These are phyloP conservation scores for Debaryomyces robertsiae DNA, from an alignment of 1,139 yeast genomes.

Conservation along the genomic window DNA sequence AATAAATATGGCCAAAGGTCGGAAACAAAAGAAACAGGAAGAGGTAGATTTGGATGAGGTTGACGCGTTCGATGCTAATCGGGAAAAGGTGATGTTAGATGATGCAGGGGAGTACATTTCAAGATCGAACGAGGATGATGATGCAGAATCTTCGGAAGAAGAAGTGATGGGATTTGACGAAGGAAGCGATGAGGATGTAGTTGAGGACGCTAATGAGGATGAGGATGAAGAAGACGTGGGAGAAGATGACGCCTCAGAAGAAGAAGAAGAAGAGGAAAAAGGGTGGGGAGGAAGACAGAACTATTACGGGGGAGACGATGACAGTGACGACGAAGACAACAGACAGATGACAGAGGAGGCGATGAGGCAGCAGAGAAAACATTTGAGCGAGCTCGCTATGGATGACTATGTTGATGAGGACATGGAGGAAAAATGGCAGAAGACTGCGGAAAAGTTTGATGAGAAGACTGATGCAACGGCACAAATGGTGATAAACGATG, in stretches of 20 bases:
- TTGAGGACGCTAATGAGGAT: constrained; percentile 27
- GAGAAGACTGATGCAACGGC: constrained; percentile 24
- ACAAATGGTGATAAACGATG: constrained; percentile 28
- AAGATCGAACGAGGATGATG: constrained; percentile 25
- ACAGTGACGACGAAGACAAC: constrained; percentile 73
- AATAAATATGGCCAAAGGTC: constrained; percentile 12
- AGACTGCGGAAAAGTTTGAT: constrained; percentile 38
- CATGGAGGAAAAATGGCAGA: constrained; percentile 70
- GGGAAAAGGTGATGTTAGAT: constrained; percentile 61
- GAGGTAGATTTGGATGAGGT: constrained; percentile 61
- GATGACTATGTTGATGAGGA: constrained; percentile 87
- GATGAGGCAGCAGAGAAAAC: constrained; percentile 80
- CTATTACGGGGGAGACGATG: constrained; percentile 83
- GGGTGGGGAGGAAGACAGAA: constrained; percentile 85
- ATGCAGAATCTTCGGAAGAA: constrained; percentile 42
- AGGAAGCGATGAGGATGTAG: constrained; percentile 29
- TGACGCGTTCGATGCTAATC: constrained; percentile 68
- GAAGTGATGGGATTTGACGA: constrained; percentile 30
- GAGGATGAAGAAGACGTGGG: constrained; percentile 38
- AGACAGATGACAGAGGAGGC: constrained; percentile 88
- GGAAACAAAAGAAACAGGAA: constrained; percentile 16
- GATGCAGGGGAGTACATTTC: constrained; percentile 52
- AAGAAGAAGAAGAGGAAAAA: constrained; percentile 51
- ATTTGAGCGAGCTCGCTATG: constrained; percentile 75
- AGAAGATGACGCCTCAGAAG: constrained; percentile 49